Base-by-base conservation (phyloP, 2,329 filamentous ascomycete species). In the Apiospora marii region DNA sequence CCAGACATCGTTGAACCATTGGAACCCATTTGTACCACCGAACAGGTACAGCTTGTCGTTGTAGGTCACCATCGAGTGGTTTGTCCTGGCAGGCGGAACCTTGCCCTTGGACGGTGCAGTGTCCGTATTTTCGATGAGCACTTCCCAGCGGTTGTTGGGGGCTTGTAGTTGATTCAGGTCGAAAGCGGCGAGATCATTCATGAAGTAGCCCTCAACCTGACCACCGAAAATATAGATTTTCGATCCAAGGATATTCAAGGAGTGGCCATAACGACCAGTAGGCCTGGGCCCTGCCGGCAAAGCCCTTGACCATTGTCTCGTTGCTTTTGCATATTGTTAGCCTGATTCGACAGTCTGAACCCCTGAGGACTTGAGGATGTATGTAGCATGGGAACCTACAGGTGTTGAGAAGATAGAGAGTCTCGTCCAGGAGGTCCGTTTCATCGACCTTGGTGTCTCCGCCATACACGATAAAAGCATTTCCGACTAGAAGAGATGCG, bases 1-100 rank as follows among this genome's bases (percentile, higher is more conserved):
- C 96, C 96, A 99, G 68, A 99, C 96, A 81, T 99, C 96, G 82
- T 98, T 99, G 85, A 98, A 99, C 97, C 96, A 99, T 79, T 94
- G 92, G 72, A 95, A 90, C 53, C 96, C 96, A 80, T 99, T 98
- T 1, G 96, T 99, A 74, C 96, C 96, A 77, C 96, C 96, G 81
- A 99, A 99, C 92, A 99, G 86, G 80, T 96, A 99, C 81, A 99
- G 90, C 83, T 93, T 96, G 80, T 99, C 96, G 74, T 96, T 95
- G 84, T 90, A 98, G 22, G 93, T 97, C 73, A 99, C 90, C 77
- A 98, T 90, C 0, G 95, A 93, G 83, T 99, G 96, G 80, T 99
- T 99, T 1, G 96, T 99, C 84, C 96, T 90, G 13, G 96, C 93
- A 0, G 95, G 94, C 13, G 96, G 96, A 7, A 94, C 88, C 78